Evolutionary conservation across 2,329 filamentous ascomycete genomes (phyloP), one percentile per base, ranked within the genome.

Genomic region (Epichloe typhina): DNA sequence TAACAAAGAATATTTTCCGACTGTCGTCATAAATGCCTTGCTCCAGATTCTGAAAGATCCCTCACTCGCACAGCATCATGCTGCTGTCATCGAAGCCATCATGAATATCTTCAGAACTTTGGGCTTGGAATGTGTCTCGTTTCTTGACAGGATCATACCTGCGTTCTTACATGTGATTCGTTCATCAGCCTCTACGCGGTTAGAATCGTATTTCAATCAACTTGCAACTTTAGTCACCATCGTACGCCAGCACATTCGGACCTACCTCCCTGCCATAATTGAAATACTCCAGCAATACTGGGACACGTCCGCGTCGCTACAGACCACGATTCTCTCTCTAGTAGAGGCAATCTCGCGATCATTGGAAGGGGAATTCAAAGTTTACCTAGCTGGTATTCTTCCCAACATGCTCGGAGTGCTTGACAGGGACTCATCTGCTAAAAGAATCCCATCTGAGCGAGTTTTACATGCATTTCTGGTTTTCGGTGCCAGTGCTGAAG

Each of bases 91-190:
- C 48, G 93, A 97, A 65, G 93, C 93, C 5, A 94, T 98, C 59
- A 97, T 98, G 83, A 95, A 88, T 59, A 98, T 98, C 53, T 98
- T 98, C 69, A 87, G 93, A 59, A 98, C 94, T 0, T 77, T 98
- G 54, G 93, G 93, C 2, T 72, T 98, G 59, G 95, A 97, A 64
- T 98, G 93, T 64, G 91, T 98, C 8, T 86, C 88, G 0, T 98
- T 97, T 66, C 79, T 98, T 1, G 86, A 87, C 54, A 85, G 93
- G 54, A 96, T 98, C 54, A 87, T 98, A 35, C 93, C 94, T 0
- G 93, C 89, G 0, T 98, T 98, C 62, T 76, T 98, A 41, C 76
- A 81, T 15, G 91, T 98, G 51, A 95, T 98, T 54, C 80, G 85
- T 58, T 85, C 84, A 47, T 89, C 90, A 5, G 81, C 87, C 15